Percentiles rank a stretch among this genome's conserved stretches.
Evolutionary conservation across 2,329 filamentous ascomycete species (phyloP).

Genomic region (Ophiosphaerella korrae): DNA sequence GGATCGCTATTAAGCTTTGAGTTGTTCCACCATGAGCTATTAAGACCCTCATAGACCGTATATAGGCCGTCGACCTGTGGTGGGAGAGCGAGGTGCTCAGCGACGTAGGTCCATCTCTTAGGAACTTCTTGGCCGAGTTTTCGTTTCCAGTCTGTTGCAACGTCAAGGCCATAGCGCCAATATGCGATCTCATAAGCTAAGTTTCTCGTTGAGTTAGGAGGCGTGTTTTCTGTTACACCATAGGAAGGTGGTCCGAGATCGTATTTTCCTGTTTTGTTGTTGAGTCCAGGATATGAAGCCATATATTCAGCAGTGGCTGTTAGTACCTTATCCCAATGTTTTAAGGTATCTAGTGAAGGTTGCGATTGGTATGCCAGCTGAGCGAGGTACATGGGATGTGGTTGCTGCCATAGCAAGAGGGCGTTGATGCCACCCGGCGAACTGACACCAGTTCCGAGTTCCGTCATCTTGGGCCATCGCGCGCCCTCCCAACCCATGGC

Average conservation of each 20-base stretch:
- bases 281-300: slow-evolving; percentile 60
- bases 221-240: slow-evolving; percentile 61
- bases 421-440: slow-evolving; percentile 65
- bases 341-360: slow-evolving; percentile 50
- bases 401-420: slow-evolving; percentile 65
- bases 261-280: slow-evolving; percentile 56
- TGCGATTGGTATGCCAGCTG: slow-evolving; percentile 58
- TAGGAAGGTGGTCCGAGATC: slow-evolving; percentile 58
- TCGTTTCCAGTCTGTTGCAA: slow-evolving; percentile 59
- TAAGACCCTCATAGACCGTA: slow-evolving; percentile 58
- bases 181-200: slow-evolving; percentile 64
- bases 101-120: slow-evolving; percentile 55
- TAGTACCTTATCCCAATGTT: slow-evolving; percentile 59
- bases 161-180: slow-evolving; percentile 63
- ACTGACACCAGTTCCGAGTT: slow-evolving; percentile 55
- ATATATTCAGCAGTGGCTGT: slow-evolving; percentile 63
- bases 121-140: slow-evolving; percentile 53
- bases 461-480: slow-evolving; percentile 60
- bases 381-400: slow-evolving; percentile 64
- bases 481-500: slow-evolving; percentile 49
- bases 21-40: slow-evolving; percentile 34
- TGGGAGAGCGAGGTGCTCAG: slow-evolving; percentile 59
- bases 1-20: slow-evolving; percentile 29
- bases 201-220: slow-evolving; percentile 60
- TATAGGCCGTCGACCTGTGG: slow-evolving; percentile 58